These are phyloP conservation scores for Mycena epipterygia DNA, from an alignment of 768 basidiomycete genomes.

Conservation along the genomic window DNA sequence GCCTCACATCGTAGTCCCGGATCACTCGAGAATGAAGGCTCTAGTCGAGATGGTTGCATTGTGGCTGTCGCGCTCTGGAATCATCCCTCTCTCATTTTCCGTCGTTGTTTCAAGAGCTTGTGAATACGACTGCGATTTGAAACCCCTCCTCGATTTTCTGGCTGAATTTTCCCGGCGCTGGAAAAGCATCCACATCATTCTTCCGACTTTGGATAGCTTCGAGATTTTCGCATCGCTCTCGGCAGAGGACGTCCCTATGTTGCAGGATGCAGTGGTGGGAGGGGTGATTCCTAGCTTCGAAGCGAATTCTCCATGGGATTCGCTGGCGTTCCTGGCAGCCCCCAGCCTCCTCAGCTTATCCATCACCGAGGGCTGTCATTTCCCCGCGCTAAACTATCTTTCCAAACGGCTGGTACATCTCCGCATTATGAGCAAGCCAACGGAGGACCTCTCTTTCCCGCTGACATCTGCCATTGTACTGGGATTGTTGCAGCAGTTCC, in stretches of 20 bases:
- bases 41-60: background rate
- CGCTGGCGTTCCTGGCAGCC: background rate
- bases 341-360: background rate
- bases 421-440: no score
- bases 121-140: background rate
- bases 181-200: background rate
- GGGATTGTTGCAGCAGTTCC: background rate
- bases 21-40: background rate
- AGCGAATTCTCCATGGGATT: background rate
- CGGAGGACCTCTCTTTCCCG: no score
- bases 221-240: background rate
- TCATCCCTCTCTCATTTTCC: background rate
- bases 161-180: background rate
- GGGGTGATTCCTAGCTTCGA: no score
- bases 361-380: background rate
- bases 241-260: background rate
- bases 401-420: background rate
- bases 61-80: conserved; percentile 7
- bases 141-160: background rate
- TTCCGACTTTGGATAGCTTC: background rate
- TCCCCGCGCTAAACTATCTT: background rate
- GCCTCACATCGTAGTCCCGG: background rate
- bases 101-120: background rate
- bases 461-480: background rate
- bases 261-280: background rate